Conservation (phyloP, 2,329 filamentous ascomycete species). For the Dendrostoma leiphaemia region DNA sequence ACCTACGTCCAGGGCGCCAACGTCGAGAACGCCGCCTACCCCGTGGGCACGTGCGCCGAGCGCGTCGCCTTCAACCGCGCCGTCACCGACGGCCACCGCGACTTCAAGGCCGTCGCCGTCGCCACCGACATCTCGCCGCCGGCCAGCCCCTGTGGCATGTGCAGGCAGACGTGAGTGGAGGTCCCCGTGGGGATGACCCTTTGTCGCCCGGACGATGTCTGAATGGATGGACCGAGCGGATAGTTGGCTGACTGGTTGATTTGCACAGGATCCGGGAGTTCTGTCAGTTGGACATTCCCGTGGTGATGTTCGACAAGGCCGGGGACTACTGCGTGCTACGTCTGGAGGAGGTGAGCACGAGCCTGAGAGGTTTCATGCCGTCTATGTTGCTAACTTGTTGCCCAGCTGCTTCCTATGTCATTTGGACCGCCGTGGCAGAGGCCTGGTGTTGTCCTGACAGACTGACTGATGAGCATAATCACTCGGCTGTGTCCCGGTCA, state of each 20-base stretch:
- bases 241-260: slow-evolving; percentile 9
- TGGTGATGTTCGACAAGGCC: slow-evolving; percentile 91
- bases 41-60: slow-evolving; percentile 94
- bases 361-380: no score
- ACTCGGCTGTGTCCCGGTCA: not conserved
- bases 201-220: no score
- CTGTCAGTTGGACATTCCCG: slow-evolving; percentile 63
- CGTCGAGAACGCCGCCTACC: slow-evolving; percentile 90
- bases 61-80: slow-evolving; percentile 83
- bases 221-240: not conserved
- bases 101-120: slow-evolving; percentile 79
- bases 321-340: slow-evolving; percentile 69
- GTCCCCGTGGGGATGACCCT: not conserved
- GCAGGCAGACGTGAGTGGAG: slow-evolving; percentile 74
- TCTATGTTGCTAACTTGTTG: slow-evolving; percentile 4
- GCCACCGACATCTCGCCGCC: slow-evolving; percentile 73
- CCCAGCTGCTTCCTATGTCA: slow-evolving; percentile 57
- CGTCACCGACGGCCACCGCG: slow-evolving; percentile 56
- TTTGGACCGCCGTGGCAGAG: slow-evolving; percentile 22
- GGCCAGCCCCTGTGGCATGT: slow-evolving; percentile 89
- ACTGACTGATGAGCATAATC: not conserved
- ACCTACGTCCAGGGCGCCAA: slow-evolving; percentile 72
- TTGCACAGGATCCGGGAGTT: slow-evolving; percentile 70
- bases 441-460: slow-evolving; percentile 10
- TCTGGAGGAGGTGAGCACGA: slow-evolving; percentile 58